phyloP scores from a whole-genome alignment of 495 filamentous ascomycete species.

The Cryomyces minteri region DNA sequence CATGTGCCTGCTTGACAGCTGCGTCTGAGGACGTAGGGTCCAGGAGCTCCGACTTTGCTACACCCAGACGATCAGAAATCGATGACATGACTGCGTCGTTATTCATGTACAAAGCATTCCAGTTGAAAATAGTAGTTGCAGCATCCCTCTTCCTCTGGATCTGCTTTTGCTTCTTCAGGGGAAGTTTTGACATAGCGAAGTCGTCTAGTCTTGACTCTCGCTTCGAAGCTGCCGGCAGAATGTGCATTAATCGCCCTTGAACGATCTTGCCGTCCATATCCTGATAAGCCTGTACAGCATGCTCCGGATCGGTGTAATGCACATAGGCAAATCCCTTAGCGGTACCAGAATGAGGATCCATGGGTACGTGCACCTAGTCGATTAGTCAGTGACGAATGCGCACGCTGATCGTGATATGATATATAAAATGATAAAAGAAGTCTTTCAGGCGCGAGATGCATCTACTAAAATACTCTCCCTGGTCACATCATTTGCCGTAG shows the following conservation, averaged over 20 bases:
- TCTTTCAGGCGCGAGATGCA: conserved; percentile 45
- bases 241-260: conserved; percentile 79
- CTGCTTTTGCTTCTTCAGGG: conserved; percentile 82
- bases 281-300: conserved; percentile 60
- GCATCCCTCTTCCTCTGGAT: conserved; percentile 68
- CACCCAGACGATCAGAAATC: conserved; percentile 65
- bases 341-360: conserved; percentile 40
- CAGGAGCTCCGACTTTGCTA: conserved; percentile 76
- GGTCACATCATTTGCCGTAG: conserved; percentile 41
- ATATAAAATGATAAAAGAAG: background rate
- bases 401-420: conserved; percentile 5
- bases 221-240: conserved; percentile 65
- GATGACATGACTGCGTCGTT: conserved; percentile 92
- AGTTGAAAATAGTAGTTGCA: conserved; percentile 64
- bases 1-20: conserved; percentile 88
- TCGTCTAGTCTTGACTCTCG: conserved; percentile 70
- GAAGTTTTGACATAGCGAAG: conserved; percentile 68
- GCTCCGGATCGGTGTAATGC: conserved; percentile 46
- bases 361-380: conserved; percentile 58
- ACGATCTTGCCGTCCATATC: conserved; percentile 64
- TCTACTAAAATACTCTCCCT: conserved; percentile 64
- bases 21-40: conserved; percentile 89
- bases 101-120: conserved; percentile 97
- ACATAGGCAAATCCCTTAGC: conserved; percentile 85
- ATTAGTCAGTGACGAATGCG: background rate